Evolutionary conservation across 2,329 filamentous ascomycete species (phyloP).

Genomic region (Lasiodiplodia sp.): DNA sequence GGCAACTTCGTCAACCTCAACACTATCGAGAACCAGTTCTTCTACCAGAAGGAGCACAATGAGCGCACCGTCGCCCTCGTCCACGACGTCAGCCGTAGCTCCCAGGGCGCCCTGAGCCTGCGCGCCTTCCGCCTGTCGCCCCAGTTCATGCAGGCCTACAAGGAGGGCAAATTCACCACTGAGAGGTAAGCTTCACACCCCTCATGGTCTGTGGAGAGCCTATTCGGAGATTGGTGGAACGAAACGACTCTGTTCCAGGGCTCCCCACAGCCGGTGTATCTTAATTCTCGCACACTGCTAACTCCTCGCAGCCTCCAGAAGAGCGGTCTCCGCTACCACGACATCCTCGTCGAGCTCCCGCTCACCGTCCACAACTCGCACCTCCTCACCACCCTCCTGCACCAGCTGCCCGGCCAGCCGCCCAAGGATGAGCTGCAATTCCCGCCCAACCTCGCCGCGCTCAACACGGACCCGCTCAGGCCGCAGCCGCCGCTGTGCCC

Average conservation of each 20-base stretch:
- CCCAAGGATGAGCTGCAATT: constrained; percentile 73
- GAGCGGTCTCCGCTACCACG: constrained; percentile 89
- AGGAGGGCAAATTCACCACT: constrained; percentile 97
- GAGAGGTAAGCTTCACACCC: constrained; percentile 72
- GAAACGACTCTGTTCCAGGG: background rate
- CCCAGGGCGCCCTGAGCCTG: constrained; percentile 87
- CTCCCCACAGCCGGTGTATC: background rate
- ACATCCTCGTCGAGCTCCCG: constrained; percentile 90
- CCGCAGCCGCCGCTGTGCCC: constrained; percentile 75
- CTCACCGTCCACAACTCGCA: constrained; percentile 95
- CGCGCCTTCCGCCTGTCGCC: constrained; percentile 90
- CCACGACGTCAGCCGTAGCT: constrained; percentile 94
- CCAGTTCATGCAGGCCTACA: constrained; percentile 87
- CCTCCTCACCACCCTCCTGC: constrained; percentile 91
- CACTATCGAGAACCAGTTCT: constrained; percentile 97
- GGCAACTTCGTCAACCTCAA: constrained; percentile 95
- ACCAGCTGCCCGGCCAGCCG: constrained; percentile 80
- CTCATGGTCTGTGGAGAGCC: background rate
- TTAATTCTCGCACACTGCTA: background rate
- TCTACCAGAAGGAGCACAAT: constrained; percentile 93
- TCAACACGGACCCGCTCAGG: constrained; percentile 69
- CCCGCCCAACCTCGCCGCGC: constrained; percentile 79
- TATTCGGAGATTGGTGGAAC: background rate
- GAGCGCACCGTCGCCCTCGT: constrained; percentile 87
- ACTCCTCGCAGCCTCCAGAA: constrained; percentile 77